Percentiles rank a stretch among this genome's conserved stretches.
These are phyloP conservation scores for Penicillium sp. DNA, from an alignment of 2,329 filamentous ascomycete genomes.

Conservation along the genomic window DNA sequence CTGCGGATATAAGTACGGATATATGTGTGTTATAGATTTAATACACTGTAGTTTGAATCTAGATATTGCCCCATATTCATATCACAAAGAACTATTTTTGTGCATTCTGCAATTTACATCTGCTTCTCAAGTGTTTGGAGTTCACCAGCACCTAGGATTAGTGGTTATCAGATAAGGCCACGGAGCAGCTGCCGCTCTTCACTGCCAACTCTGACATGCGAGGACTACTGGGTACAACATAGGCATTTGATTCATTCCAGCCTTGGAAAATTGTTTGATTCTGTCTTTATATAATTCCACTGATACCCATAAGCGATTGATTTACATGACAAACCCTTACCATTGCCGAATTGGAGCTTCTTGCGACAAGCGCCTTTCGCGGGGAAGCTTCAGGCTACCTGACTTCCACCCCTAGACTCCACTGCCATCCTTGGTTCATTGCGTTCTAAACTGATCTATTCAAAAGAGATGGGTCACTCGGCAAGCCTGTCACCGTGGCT, in stretches of 20 bases:
- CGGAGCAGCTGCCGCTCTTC: conserved; percentile 24
- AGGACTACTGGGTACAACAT: not conserved
- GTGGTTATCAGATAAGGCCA: conserved; percentile 29
- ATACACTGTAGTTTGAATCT: too few species aligned
- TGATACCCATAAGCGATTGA: not conserved
- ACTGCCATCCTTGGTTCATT: not conserved
- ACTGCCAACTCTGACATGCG: conserved; percentile 2
- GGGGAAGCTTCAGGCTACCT: conserved; percentile 3
- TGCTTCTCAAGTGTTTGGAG: not conserved
- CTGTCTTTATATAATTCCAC: not conserved
- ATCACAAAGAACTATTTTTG: not conserved
- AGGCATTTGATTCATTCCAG: not conserved
- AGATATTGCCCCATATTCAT: not conserved
- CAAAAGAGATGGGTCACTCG: conserved; percentile 26
- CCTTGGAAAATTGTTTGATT: not conserved
- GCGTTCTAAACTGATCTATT: not conserved
- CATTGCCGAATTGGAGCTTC: not conserved
- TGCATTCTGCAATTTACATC: not conserved
- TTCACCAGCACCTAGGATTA: not conserved
- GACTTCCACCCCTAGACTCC: not conserved
- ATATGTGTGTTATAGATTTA: not conserved
- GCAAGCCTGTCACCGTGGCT: conserved; percentile 30
- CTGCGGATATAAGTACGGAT: not conserved
- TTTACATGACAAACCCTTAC: not conserved
- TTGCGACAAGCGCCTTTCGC: not conserved